phyloP scores from a whole-genome alignment of 2,329 filamentous ascomycete species.

The Myriosclerotinia curreyana region DNA sequence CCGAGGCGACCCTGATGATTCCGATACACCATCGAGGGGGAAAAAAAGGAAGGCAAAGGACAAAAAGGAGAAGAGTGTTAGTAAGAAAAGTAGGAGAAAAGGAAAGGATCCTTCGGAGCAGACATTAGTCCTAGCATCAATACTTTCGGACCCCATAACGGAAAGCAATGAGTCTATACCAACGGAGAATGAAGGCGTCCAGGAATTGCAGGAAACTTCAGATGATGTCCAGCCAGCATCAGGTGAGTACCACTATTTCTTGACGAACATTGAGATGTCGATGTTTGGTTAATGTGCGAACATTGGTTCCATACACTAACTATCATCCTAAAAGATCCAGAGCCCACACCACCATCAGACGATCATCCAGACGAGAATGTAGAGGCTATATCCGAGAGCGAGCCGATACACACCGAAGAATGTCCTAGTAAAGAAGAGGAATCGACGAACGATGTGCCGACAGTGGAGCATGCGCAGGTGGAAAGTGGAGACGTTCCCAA shows the following conservation, averaged over 20 bases:
- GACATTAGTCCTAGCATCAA: not conserved
- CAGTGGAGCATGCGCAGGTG: not conserved
- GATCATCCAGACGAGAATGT: not conserved
- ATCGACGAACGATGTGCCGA: not conserved
- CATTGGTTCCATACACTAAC: not conserved
- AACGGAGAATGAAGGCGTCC: not conserved
- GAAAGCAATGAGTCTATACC: not conserved
- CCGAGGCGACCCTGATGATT: not conserved
- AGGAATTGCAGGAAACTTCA: not conserved
- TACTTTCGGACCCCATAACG: not conserved
- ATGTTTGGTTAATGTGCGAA: not conserved
- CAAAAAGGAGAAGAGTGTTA: constrained; percentile 24
- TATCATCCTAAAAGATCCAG: not conserved
- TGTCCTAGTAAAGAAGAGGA: not conserved
- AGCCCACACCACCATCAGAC: not conserved
- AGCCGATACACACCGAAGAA: not conserved
- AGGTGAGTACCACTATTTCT: not conserved
- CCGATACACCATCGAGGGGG: constrained; percentile 6
- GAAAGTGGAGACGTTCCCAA: not conserved
- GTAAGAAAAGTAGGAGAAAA: constrained; percentile 22
- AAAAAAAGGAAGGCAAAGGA: constrained; percentile 20
- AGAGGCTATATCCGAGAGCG: not conserved
- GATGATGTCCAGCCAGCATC: not conserved
- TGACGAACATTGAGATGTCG: not conserved
- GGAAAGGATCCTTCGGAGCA: constrained; percentile 19